Percentiles rank a stretch among this genome's conserved stretches.
Conservation (phyloP, 1,284 basidiomycete species). For the Heterobasidion occidentale region DNA sequence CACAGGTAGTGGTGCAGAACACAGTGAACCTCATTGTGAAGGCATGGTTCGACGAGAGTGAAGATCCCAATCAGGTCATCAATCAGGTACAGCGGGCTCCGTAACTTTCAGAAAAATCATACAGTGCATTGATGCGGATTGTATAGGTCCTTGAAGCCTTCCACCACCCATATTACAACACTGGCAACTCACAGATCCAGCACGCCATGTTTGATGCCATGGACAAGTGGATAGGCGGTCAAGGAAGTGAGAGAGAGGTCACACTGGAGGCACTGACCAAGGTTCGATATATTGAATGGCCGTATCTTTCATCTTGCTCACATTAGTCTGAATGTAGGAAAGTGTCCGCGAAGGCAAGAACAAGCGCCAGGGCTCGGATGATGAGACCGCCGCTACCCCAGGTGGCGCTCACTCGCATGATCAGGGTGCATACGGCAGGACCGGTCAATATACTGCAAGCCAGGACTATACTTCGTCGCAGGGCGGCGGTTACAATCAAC, state of each 20-base stretch:
- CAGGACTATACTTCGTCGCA: slow-evolving; percentile 3
- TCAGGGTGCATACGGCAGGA: neutral
- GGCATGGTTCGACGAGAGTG: slow-evolving; percentile 44
- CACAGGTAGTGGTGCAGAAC: slow-evolving; percentile 57
- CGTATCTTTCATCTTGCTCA: neutral
- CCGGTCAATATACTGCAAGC: neutral
- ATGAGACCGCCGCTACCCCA: slow-evolving; percentile 16
- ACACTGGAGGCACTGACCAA: slow-evolving; percentile 42
- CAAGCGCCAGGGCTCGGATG: slow-evolving; percentile 28
- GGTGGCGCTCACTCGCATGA: neutral
- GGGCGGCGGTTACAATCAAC: neutral
- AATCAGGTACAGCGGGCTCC: slow-evolving; percentile 29
- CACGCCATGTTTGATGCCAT: slow-evolving; percentile 54
- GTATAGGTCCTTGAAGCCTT: slow-evolving; percentile 54
- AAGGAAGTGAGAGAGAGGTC: slow-evolving; percentile 35
- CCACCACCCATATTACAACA: slow-evolving; percentile 64
- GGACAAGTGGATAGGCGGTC: slow-evolving; percentile 48
- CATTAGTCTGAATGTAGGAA: slow-evolving; percentile 13
- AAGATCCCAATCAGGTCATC: slow-evolving; percentile 40
- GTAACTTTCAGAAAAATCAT: neutral
- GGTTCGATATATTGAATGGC: slow-evolving; percentile 19
- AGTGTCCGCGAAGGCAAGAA: slow-evolving; percentile 27
- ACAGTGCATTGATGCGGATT: neutral
- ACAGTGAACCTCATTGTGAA: slow-evolving; percentile 56
- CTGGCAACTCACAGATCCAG: slow-evolving; percentile 52